Evolutionary conservation across 2,329 filamentous ascomycete species (phyloP).

Genomic region (Dendryphion nanum): DNA sequence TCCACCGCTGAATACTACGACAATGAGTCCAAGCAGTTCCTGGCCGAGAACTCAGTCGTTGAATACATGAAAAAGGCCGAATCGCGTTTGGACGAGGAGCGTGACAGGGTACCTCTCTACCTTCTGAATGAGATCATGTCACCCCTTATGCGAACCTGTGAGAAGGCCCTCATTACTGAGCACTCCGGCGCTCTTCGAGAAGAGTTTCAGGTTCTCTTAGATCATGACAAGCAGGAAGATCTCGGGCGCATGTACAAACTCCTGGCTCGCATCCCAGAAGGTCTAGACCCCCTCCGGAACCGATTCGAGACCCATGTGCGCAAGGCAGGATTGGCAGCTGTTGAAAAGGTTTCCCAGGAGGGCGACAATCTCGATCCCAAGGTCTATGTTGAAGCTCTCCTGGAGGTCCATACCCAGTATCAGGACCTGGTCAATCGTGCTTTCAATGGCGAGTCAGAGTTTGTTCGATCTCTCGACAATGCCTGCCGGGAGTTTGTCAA

Average conservation of each 20-base stretch:
- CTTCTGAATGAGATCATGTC: slow-evolving; percentile 86
- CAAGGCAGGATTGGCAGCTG: slow-evolving; percentile 81
- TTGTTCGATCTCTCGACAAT: slow-evolving; percentile 93
- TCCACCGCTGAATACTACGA: slow-evolving; percentile 86
- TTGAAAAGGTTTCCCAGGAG: slow-evolving; percentile 85
- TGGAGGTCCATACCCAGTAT: slow-evolving; percentile 94
- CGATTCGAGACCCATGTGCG: slow-evolving; percentile 92
- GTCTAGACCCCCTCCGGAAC: slow-evolving; percentile 80
- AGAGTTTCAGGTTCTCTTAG: slow-evolving; percentile 90
- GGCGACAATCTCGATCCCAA: slow-evolving; percentile 92
- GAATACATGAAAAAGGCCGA: slow-evolving; percentile 99
- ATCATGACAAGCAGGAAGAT: slow-evolving; percentile 93
- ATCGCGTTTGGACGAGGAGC: slow-evolving; percentile 82
- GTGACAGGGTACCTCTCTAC: slow-evolving; percentile 88
- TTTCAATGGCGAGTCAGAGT: slow-evolving; percentile 94
- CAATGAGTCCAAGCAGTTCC: slow-evolving; percentile 88
- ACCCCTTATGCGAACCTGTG: slow-evolving; percentile 81
- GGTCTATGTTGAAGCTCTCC: slow-evolving; percentile 89
- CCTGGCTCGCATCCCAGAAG: slow-evolving; percentile 83
- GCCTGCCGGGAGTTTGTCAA: slow-evolving; percentile 98
- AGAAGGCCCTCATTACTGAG: slow-evolving; percentile 83
- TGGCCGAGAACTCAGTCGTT: slow-evolving; percentile 94
- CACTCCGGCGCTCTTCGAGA: slow-evolving; percentile 85
- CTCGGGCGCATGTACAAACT: slow-evolving; percentile 96
- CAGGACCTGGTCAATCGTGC: slow-evolving; percentile 86